Evolutionary conservation across 345 rosid species (phyloP).

Genomic region (Durio zibethinus): DNA sequence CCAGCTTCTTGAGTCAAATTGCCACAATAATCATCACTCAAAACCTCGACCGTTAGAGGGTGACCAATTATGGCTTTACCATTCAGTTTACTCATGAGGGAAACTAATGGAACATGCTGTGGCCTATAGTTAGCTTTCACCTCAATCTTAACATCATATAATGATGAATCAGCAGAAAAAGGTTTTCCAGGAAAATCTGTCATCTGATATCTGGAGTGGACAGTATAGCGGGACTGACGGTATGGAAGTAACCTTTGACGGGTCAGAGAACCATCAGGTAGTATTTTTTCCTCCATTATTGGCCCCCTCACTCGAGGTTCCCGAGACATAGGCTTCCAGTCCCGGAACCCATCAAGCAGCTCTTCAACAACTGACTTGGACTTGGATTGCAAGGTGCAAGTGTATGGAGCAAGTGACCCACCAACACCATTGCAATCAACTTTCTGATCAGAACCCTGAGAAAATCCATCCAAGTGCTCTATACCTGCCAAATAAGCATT

Average conservation of each 20-base stretch:
- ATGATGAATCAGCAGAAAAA: slow-evolving; percentile 28
- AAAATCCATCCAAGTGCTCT: slow-evolving; percentile 35
- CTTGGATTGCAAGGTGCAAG: slow-evolving; percentile 19
- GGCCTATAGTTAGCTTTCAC: slow-evolving; percentile 69
- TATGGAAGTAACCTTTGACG: slow-evolving; percentile 56
- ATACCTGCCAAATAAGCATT: slow-evolving; percentile 27
- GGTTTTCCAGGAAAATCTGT: slow-evolving; percentile 42
- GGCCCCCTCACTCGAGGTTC: slow-evolving; percentile 33
- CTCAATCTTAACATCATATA: slow-evolving; percentile 69
- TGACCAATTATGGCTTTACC: slow-evolving; percentile 91
- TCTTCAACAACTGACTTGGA: slow-evolving; percentile 28
- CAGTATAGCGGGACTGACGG: slow-evolving; percentile 52
- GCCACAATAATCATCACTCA: slow-evolving; percentile 39
- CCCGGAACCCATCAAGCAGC: slow-evolving; percentile 26
- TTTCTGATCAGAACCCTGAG: slow-evolving; percentile 34
- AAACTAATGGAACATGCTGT: slow-evolving; percentile 78
- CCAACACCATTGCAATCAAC: slow-evolving; percentile 26
- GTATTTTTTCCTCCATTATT: slow-evolving; percentile 25
- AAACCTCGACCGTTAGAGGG: slow-evolving; percentile 58
- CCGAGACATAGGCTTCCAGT: slow-evolving; percentile 37
- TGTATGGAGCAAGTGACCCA: slow-evolving; percentile 17
- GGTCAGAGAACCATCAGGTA: slow-evolving; percentile 32
- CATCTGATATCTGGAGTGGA: slow-evolving; percentile 44
- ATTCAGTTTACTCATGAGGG: slow-evolving; percentile 78
- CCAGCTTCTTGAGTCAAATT: slow-evolving; percentile 21